Evolutionary conservation across 2,329 filamentous ascomycete genomes (phyloP), one percentile per base, ranked within the genome.

Genomic region (Gnomoniopsis smithogilvyi): DNA sequence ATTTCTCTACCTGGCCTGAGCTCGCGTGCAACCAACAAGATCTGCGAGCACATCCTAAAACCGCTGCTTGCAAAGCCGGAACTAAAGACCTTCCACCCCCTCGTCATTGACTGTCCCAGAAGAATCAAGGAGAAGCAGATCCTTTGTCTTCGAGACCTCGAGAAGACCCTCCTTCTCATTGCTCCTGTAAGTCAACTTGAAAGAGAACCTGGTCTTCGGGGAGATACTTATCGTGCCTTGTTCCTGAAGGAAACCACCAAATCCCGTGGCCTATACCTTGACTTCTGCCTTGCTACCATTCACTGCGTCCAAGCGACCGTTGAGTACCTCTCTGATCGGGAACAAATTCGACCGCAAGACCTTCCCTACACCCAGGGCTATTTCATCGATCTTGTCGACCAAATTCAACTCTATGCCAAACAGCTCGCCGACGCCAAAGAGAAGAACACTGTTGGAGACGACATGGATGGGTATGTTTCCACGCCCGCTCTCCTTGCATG

Each of bases 281-380:
- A 88, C 69, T 97, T 97, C 77, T 96, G 91, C 81, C 86, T 96
- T 73, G 90, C 89, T 69, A 94, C 92, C 64, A 91, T 97, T 72
- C 88, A 87, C 74, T 95, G 92, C 76, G 88, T 96, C 72, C 90
- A 96, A 80, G 88, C 91, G 64, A 95, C 92, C 61, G 91, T 96
- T 74, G 88, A 92, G 74, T 88, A 89, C 74, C 82, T 97, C 65
- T 88, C 85, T 80, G 92, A 96, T 72, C 87, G 87, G 72, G 93
- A 98, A 74, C 91, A 94, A 77, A 88, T 88, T 66, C 86, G 91
- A 72, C 89, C 91, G 61, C 80, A 85, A 75, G 94, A 98, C 75
- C 88, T 90, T 68, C 92, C 92, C 66, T 98, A 97, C 80, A 95
- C 89, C 82, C 92, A 90, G 83, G 91, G 91, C 72, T 98, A 98